Evolutionary conservation across 352 stramenopile genomes (phyloP), one percentile per base, ranked within the genome.

Genomic region (Phytopythium cucurbitacearum): DNA sequence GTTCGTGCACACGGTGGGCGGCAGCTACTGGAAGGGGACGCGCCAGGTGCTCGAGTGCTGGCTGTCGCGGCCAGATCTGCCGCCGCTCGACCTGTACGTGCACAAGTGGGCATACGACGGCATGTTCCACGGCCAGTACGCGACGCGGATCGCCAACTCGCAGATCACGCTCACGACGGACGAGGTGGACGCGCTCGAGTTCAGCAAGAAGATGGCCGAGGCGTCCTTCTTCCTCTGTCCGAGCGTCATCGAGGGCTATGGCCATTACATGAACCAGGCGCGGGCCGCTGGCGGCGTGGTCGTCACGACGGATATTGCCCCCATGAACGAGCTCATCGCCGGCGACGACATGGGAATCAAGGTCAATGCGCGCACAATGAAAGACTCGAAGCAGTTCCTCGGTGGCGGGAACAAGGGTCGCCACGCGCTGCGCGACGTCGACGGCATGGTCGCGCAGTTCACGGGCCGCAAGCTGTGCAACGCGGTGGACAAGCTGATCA

Each of bases 201-300:
- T 82, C 47, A 65, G 72, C 16, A 66, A 74, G 21, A 13, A 75
- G 4, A 64, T 84, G 28, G 64, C 70, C 1, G 64, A 85, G 34
- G 52, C 69, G 4, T 42, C 62, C 9, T 77, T 73, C 42, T 69
- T 86, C 43, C 57, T 88, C 40, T 88, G 77, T 36, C 56, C 77
- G 43, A 88, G 77, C 46, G 36, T 59, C 9, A 75, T 70, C 61
- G 77, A 88, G 62, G 77, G 77, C n/a, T 88, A 82, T 49, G 76
- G 75, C 36, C 75, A 86, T 60, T 86, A 86, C 59, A 84, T 86
- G 48, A 86, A 86, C 60, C 75, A 86, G 40, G 75, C 70, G 34
- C 63, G 72, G 0, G 75, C 75, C 4, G 62, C 70, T 4, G 65
- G 73, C 13, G 70, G 59, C 1, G 48, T 84, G 7, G 62, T 86